phyloP scores from a whole-genome alignment of 2,329 filamentous ascomycete genomes.

The Lasiodiplodia gonubiensis region DNA sequence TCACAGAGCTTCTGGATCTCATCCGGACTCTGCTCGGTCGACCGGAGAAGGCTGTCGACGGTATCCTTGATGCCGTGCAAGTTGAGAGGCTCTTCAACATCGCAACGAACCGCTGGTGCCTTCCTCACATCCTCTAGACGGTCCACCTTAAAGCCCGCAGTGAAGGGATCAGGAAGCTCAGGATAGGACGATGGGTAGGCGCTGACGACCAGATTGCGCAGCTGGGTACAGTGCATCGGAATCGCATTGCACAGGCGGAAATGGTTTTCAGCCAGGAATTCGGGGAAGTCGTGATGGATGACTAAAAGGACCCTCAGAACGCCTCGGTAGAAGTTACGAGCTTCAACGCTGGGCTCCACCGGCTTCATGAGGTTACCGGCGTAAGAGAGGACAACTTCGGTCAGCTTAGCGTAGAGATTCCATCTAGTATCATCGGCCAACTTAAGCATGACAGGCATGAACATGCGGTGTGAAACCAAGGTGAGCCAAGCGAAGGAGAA shows the following conservation, averaged over 20 bases:
- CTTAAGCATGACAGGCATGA: slow-evolving; percentile 78
- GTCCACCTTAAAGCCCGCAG: slow-evolving; percentile 76
- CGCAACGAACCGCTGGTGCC: slow-evolving; percentile 67
- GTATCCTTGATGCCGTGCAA: slow-evolving; percentile 59
- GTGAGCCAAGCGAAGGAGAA: slow-evolving; percentile 87
- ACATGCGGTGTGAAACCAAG: slow-evolving; percentile 81
- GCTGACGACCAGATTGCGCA: slow-evolving; percentile 86
- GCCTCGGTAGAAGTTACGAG: slow-evolving; percentile 84
- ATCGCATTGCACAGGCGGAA: slow-evolving; percentile 80
- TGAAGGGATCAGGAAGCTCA: slow-evolving; percentile 76
- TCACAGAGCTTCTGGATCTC: slow-evolving; percentile 77
- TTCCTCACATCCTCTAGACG: slow-evolving; percentile 75
- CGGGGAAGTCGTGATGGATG: slow-evolving; percentile 91
- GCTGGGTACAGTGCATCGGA: slow-evolving; percentile 81
- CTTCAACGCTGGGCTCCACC: slow-evolving; percentile 68
- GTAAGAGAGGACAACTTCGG: slow-evolving; percentile 74
- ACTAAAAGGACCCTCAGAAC: slow-evolving; percentile 82
- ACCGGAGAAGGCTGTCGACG: slow-evolving; percentile 59
- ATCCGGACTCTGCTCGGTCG: slow-evolving; percentile 68
- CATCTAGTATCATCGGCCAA: slow-evolving; percentile 74
- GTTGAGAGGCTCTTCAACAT: slow-evolving; percentile 60
- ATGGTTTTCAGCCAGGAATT: slow-evolving; percentile 89
- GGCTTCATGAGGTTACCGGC: slow-evolving; percentile 81
- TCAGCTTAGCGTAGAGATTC: slow-evolving; percentile 73
- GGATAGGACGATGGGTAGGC: slow-evolving; percentile 73